Conservation (phyloP, 257 asterid species). For the Solanum sejunctum region DNA sequence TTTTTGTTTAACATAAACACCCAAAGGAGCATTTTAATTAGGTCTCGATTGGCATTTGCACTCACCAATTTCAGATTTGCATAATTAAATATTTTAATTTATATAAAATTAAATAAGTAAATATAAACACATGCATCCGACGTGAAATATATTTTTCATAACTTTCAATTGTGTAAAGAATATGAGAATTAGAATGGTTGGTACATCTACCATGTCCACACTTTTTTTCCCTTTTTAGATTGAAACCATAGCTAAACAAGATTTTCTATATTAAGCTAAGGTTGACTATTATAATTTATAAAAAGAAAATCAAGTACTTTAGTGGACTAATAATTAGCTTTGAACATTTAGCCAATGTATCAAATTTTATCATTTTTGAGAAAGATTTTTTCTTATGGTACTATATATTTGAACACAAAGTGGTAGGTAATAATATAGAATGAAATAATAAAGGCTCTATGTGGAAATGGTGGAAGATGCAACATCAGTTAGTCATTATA, state of each 20-base stretch:
- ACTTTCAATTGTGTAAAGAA: not conserved
- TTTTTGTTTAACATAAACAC: not conserved
- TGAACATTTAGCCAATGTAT: not conserved
- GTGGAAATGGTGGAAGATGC: not conserved
- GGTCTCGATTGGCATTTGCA: too few species aligned
- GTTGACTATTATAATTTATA: not conserved
- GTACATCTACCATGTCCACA: not conserved
- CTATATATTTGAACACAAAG: not conserved
- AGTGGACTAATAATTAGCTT: not conserved
- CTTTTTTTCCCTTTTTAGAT: not conserved
- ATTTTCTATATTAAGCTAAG: not conserved
- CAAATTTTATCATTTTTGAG: not conserved
- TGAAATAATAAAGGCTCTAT: not conserved
- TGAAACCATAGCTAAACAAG: not conserved
- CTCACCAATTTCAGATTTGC: too few species aligned
- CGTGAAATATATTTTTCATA: not conserved
- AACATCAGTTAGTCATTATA: not conserved
- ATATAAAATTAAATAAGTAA: too few species aligned
- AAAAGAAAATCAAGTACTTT: not conserved
- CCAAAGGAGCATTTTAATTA: too few species aligned
- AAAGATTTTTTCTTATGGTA: not conserved
- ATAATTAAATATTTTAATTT: too few species aligned
- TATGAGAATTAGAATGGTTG: not conserved
- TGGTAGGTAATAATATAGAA: not conserved
- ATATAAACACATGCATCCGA: too few species aligned